phyloP scores from a whole-genome alignment of 2,329 filamentous ascomycete genomes.

The Colletotrichum costaricense region DNA sequence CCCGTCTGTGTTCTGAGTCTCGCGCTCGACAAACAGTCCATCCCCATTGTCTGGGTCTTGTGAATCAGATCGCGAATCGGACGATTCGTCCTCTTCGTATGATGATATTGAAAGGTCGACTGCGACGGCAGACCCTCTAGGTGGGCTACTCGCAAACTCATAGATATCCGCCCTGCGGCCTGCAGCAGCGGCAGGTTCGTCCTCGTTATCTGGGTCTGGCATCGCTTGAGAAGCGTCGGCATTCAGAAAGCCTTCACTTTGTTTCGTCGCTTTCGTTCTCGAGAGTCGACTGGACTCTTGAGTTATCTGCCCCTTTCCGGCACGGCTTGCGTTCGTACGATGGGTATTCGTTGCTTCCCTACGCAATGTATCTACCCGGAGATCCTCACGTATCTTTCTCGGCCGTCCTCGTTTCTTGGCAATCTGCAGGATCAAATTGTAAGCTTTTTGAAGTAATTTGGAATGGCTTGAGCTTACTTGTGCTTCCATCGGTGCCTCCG shows the following conservation, averaged over 20 bases:
- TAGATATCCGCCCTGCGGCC: background rate
- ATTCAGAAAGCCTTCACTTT: background rate
- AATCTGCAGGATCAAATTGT: background rate
- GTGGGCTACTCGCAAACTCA: background rate
- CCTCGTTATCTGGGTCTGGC: too few species aligned
- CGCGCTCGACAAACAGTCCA: constrained; percentile 5
- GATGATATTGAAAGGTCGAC: background rate
- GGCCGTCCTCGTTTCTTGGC: background rate
- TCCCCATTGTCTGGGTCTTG: background rate
- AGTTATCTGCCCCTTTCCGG: background rate
- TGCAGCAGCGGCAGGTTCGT: background rate
- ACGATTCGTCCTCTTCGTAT: background rate
- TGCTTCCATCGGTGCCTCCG: background rate
- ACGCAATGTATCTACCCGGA: background rate
- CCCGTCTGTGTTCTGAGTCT: background rate
- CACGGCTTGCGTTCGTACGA: background rate
- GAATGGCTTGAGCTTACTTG: background rate
- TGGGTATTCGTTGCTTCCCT: background rate
- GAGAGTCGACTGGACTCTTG: background rate
- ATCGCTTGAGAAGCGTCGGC: background rate
- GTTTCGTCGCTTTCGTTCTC: background rate
- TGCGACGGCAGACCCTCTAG: background rate
- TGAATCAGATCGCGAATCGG: background rate
- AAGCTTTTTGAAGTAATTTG: background rate
- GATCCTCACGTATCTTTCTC: background rate